Percentiles rank a stretch among this genome's conserved stretches.
Conservation (phyloP, 192 early-diverging fungal genomes). For the Glomus cerebriforme region DNA sequence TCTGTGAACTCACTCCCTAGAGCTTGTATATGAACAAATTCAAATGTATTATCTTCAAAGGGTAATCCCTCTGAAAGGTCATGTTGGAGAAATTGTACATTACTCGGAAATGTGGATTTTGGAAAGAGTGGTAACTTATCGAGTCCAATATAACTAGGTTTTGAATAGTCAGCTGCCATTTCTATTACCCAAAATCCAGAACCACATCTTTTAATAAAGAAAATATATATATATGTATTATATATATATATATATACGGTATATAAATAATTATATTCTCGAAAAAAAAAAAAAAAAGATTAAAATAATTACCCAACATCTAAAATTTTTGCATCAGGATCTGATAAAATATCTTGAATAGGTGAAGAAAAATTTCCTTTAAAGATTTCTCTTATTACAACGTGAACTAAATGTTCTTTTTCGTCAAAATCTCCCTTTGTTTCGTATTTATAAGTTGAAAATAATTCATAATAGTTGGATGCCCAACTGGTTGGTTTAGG, state of each 20-base stretch:
- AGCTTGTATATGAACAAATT: slow-evolving; percentile 36
- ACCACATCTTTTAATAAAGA: slow-evolving; percentile 7
- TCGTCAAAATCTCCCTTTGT: no score
- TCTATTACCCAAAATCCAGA: slow-evolving; percentile 9
- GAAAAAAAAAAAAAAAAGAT: not conserved
- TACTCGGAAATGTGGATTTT: not conserved
- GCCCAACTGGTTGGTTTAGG: no score
- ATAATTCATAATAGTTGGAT: no score
- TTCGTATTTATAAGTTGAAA: no score
- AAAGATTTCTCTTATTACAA: not conserved
- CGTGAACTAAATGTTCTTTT: not conserved
- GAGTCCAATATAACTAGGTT: not conserved
- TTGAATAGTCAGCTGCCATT: slow-evolving; percentile 18
- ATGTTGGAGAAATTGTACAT: slow-evolving; percentile 34
- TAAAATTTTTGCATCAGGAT: slow-evolving; percentile 37
- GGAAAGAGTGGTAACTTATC: slow-evolving; percentile 5
- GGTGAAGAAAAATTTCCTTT: slow-evolving; percentile 43
- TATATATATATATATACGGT: no score
- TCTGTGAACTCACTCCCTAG: not conserved
- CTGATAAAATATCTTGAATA: slow-evolving; percentile 39
- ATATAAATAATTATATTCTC: not conserved
- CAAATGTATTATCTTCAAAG: slow-evolving; percentile 48
- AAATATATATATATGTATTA: not conserved
- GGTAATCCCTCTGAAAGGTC: slow-evolving; percentile 43
- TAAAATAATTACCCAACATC: slow-evolving; percentile 35